Evolutionary conservation across 108 stramenopile genomes (phyloP).

Genomic region (Cyclotella cryptica): DNA sequence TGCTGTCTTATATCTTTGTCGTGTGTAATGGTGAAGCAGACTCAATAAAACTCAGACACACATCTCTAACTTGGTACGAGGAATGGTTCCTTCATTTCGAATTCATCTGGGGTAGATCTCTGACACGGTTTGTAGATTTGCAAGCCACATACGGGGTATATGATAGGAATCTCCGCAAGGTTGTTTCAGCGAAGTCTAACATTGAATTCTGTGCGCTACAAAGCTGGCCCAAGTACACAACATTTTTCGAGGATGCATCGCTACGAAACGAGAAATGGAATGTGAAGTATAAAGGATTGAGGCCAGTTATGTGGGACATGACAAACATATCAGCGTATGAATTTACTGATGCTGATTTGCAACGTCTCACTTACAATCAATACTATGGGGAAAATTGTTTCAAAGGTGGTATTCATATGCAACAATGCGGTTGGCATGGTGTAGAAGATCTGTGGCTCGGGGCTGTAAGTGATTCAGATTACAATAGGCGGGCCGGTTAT

Average conservation of each 20-base stretch:
- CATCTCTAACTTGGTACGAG: slow-evolving; percentile 44
- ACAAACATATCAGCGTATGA: no score
- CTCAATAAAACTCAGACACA: neutral
- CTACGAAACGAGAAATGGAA: slow-evolving; percentile 2
- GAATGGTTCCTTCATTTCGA: slow-evolving; percentile 48
- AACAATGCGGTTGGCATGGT: no score
- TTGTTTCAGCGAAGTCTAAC: neutral
- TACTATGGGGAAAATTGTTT: no score
- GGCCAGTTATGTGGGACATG: no score
- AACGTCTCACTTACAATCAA: no score
- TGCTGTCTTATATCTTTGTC: slow-evolving; percentile 22
- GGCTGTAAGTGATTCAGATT: no score
- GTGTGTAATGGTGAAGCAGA: slow-evolving; percentile 35
- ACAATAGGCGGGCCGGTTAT: no score
- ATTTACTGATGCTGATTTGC: no score
- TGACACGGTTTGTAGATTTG: slow-evolving; percentile 1
- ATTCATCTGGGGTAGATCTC: slow-evolving; percentile 18
- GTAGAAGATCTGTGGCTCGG: no score
- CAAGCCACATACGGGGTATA: neutral
- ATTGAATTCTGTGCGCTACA: neutral
- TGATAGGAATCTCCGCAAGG: neutral
- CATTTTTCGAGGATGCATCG: neutral
- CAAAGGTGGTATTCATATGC: no score
- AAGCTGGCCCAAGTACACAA: neutral
- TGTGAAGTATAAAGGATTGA: no score